phyloP scores from a whole-genome alignment of 129 eudicot species.

The Flaveria ramosissima region DNA sequence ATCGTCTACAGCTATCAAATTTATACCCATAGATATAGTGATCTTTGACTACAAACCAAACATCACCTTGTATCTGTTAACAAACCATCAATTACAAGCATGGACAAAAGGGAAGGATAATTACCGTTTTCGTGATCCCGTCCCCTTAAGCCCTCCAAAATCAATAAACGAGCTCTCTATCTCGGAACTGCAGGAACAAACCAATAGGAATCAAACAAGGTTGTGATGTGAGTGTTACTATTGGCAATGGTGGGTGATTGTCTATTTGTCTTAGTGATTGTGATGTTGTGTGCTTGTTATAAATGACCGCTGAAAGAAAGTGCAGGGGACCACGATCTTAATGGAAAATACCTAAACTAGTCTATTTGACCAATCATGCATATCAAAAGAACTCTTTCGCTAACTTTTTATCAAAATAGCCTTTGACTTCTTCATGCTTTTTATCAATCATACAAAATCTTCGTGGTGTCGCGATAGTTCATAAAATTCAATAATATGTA shows the following conservation, averaged over 20 bases:
- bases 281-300: no score
- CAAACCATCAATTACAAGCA: neutral
- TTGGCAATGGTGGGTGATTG: neutral
- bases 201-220: slow-evolving; percentile 19
- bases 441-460: neutral
- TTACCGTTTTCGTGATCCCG: slow-evolving; percentile 62
- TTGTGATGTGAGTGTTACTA: neutral
- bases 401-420: neutral
- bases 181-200: slow-evolving; percentile 48
- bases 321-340: slow-evolving; percentile 12
- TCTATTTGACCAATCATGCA: neutral
- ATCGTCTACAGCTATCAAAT: neutral
- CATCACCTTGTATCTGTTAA: neutral
- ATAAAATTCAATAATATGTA: neutral
- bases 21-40: neutral
- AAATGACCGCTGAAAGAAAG: slow-evolving; percentile 5
- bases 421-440: neutral
- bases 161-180: slow-evolving; percentile 53
- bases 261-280: no score
- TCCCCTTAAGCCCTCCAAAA: slow-evolving; percentile 51
- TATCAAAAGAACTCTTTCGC: neutral
- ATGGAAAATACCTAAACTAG: no score
- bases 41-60: neutral
- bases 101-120: slow-evolving; percentile 6
- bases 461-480: neutral